These are phyloP conservation scores for Boletus sensibilis DNA, from an alignment of 768 basidiomycete genomes.

Conservation along the genomic window DNA sequence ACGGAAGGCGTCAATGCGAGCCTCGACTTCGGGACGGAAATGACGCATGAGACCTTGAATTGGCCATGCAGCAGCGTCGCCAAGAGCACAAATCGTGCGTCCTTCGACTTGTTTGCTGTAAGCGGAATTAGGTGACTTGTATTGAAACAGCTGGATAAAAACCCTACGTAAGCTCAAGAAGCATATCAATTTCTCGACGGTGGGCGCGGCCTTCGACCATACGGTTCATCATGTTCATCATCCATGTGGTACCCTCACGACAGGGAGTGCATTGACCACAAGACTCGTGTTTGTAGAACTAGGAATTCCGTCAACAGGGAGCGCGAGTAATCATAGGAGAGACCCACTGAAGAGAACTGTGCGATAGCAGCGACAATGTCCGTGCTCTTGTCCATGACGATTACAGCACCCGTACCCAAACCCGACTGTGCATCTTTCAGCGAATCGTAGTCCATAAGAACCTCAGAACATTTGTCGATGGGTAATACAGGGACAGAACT, in stretches of 20 bases:
- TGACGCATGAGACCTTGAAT: slow-evolving; percentile 97
- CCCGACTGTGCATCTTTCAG: slow-evolving; percentile 95
- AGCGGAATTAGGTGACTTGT: neutral
- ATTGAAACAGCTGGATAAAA: neutral
- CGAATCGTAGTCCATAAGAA: slow-evolving; percentile 98
- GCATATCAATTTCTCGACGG: slow-evolving; percentile 95
- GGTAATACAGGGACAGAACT: slow-evolving; percentile 93
- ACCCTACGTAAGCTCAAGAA: slow-evolving; percentile 86
- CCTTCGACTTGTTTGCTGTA: slow-evolving; percentile 93
- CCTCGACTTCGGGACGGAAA: slow-evolving; percentile 94
- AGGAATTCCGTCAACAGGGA: neutral
- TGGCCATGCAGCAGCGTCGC: slow-evolving; percentile 98
- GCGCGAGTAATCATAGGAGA: neutral
- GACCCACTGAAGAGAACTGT: slow-evolving; percentile 74
- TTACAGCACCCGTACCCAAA: slow-evolving; percentile 96
- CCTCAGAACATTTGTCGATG: slow-evolving; percentile 77
- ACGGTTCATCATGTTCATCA: slow-evolving; percentile 99
- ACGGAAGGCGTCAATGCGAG: slow-evolving; percentile 77
- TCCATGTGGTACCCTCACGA: slow-evolving; percentile 95
- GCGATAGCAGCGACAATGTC: slow-evolving; percentile 94
- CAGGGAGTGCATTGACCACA: slow-evolving; percentile 98
- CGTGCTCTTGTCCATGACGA: slow-evolving; percentile 98
- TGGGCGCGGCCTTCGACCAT: slow-evolving; percentile 91
- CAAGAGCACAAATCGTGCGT: slow-evolving; percentile 94
- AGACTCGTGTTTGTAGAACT: slow-evolving; percentile 99